phyloP scores from a whole-genome alignment of 345 rosid genomes.

The Trapa incisa region DNA sequence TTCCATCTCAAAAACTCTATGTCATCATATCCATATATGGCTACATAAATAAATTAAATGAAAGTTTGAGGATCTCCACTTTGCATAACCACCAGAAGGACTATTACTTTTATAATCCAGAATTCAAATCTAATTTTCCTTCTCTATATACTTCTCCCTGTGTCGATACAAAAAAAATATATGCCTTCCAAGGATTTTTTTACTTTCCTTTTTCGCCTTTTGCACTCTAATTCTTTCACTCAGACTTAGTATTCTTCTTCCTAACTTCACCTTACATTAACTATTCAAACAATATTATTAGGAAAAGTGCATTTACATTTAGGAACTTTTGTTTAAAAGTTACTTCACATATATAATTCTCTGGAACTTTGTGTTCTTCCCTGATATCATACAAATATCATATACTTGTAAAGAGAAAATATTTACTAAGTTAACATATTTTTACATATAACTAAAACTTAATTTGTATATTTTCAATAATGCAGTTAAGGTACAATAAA shows the following conservation, averaged over 20 bases:
- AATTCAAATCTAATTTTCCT: not conserved
- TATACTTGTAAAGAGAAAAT: not conserved
- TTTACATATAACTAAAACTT: not conserved
- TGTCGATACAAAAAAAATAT: no score
- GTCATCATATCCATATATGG: not conserved
- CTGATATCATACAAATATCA: not conserved
- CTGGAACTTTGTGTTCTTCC: not conserved
- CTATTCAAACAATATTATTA: not conserved
- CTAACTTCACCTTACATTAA: not conserved
- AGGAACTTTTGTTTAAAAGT: not conserved
- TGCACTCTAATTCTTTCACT: not conserved
- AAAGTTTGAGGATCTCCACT: not conserved
- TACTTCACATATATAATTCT: not conserved
- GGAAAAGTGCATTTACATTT: not conserved
- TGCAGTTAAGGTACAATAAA: not conserved
- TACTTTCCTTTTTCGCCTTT: not conserved
- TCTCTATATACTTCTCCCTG: not conserved
- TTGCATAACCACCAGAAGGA: not conserved
- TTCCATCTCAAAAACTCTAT: not conserved
- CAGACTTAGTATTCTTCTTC: not conserved
- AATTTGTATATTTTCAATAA: not conserved
- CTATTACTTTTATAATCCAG: not conserved
- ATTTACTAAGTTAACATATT: not conserved
- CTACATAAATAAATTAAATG: not conserved
- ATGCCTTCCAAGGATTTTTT: not conserved